Evolutionary conservation across 805 yeast species (phyloP), one percentile per base, ranked within the genome.

Genomic region (Schwanniomyces vanrijiae): DNA sequence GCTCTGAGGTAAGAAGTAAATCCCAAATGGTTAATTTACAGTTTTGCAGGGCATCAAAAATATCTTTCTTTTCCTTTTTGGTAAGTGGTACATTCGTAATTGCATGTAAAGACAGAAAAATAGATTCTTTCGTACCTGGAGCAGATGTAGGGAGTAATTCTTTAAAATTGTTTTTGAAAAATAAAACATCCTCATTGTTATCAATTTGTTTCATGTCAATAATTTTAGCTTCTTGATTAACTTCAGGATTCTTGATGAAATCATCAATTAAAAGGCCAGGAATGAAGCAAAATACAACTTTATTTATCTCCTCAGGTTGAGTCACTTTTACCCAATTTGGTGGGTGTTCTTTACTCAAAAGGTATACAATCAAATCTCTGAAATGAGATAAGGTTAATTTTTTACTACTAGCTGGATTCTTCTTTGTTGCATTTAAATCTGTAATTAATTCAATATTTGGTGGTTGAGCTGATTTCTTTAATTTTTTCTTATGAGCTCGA

Each of bases 41-140:
- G 46, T 62, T 43, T 40, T 66, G 61, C 62, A 65, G 68, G 34
- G 63, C 59, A 7, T 61, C 61, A 19, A 63, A 60, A 5, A 71
- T 60, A n/a, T 61, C 62, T 44, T 69, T 69, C 54, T 75, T 80
- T 50, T 86, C 90, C 28, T 73, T 69, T 44, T 80, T 81, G 2
- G 85, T 71, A 46, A 83, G 64, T 0, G 84, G 82, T n/a, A 78
- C 72, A 45, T 75, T 75, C 13, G 81, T 68, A 39, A 90, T 75
- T 2, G 87, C 73, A 38, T 73, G 75, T 44, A 77, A 69, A 13
- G 82, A 77, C 41, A 83, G 83, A 56, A 69, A 81, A 29, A 81
- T 60, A 8, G 78, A 73, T 37, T 76, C 81, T 51, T 76, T 77
- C 3, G 82, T 76, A 0, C 96, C 96, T 0, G 96, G 95, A 5